phyloP scores from a whole-genome alignment of 2,329 filamentous ascomycete species.

The Hymenotorrendiella dingleyae region DNA sequence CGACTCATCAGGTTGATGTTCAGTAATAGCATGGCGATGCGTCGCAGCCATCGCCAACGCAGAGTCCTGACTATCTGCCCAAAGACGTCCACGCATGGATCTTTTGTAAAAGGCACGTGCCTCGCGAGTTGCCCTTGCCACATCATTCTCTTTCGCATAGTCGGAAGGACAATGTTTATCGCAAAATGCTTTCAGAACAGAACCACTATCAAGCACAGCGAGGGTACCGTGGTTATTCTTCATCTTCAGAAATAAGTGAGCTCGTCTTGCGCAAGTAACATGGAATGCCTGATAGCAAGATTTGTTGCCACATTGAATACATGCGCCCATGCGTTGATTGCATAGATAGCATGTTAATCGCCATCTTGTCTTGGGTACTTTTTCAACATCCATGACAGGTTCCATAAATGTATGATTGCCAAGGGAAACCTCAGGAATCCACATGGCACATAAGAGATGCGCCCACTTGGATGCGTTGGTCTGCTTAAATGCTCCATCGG shows the following conservation, averaged over 20 bases:
- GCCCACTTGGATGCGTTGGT: conserved; percentile 96
- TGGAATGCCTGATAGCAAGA: conserved; percentile 96
- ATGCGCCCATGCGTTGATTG: conserved; percentile 94
- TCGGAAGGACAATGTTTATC: conserved; percentile 90
- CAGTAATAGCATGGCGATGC: conserved; percentile 55
- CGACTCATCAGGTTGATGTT: conserved; percentile 73
- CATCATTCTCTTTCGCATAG: conserved; percentile 80
- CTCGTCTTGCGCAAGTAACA: conserved; percentile 87
- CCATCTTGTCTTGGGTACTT: conserved; percentile 92
- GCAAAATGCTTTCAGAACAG: conserved; percentile 88
- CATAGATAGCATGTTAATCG: conserved; percentile 94
- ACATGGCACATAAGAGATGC: conserved; percentile 92
- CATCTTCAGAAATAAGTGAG: conserved; percentile 89
- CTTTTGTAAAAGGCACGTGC: conserved; percentile 86
- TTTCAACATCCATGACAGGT: conserved; percentile 95
- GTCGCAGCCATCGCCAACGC: conserved; percentile 75
- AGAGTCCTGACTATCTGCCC: conserved; percentile 84
- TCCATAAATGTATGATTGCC: conserved; percentile 98
- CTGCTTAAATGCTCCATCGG: conserved; percentile 96
- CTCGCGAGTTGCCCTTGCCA: conserved; percentile 71
- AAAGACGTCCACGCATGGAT: conserved; percentile 81
- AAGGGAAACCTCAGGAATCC: conserved; percentile 95
- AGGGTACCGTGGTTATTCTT: conserved; percentile 80
- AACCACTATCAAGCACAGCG: conserved; percentile 70
- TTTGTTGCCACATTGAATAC: conserved; percentile 97